Evolutionary conservation across 1,284 basidiomycete genomes (phyloP).

Genomic region (Cryptococcus deneoformans): DNA sequence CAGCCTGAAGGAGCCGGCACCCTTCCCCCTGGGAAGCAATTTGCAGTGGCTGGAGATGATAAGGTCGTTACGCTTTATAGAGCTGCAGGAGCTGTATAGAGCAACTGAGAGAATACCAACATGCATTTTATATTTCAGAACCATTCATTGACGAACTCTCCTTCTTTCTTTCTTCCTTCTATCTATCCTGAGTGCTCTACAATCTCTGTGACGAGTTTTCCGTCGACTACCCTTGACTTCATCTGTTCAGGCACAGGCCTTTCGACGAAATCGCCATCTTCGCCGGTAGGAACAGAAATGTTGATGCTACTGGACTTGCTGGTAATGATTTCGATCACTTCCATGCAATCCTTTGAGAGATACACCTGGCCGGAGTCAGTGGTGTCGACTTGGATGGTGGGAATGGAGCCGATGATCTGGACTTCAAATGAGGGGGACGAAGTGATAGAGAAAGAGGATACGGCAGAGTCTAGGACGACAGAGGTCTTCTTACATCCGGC

Average conservation of each 20-base stretch:
- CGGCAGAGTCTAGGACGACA: constrained; percentile 84
- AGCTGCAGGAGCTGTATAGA: constrained; percentile 39
- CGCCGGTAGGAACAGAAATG: constrained; percentile 75
- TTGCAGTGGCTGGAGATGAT: constrained; percentile 77
- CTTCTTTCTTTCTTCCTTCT: neutral
- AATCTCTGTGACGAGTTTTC: constrained; percentile 82
- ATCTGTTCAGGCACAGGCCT: constrained; percentile 95
- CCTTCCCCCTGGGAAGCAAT: constrained; percentile 57
- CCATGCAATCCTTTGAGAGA: constrained; percentile 76
- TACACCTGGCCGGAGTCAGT: constrained; percentile 96
- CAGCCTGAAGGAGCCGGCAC: constrained; percentile 60
- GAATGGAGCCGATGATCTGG: constrained; percentile 85
- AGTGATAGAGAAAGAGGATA: constrained; percentile 84
- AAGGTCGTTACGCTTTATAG: constrained; percentile 64
- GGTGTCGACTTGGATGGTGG: constrained; percentile 90
- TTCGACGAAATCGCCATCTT: constrained; percentile 89
- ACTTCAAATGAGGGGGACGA: constrained; percentile 89
- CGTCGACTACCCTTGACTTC: constrained; percentile 73
- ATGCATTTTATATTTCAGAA: neutral
- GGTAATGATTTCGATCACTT: constrained; percentile 78
- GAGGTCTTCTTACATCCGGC: constrained; percentile 89
- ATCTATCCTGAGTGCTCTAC: constrained; percentile 80
- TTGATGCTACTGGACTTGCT: constrained; percentile 96
- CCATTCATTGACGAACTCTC: neutral
- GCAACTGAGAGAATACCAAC: neutral